These are phyloP conservation scores for Ogataea ganodermae DNA, from an alignment of 805 yeast genomes.

Conservation along the genomic window DNA sequence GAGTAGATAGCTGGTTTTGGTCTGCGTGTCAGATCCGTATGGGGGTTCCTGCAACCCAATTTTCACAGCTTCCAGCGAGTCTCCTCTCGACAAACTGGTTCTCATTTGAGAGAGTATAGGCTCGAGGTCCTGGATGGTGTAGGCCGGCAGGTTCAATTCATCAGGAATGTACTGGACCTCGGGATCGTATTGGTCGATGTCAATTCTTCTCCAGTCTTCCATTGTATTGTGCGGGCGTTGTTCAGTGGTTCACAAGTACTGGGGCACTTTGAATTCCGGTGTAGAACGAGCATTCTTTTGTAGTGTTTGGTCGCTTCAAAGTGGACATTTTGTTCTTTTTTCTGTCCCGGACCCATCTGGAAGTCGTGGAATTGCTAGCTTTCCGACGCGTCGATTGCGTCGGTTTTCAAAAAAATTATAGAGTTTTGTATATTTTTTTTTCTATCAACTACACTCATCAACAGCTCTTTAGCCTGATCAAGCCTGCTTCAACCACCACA, in stretches of 20 bases:
- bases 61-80: constrained; percentile 64
- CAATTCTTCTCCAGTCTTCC: constrained; percentile 93
- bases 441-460: too few relatives aligned
- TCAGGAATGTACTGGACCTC: constrained; percentile 51
- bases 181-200: constrained; percentile 87
- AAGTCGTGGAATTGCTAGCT: not conserved
- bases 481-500: too few relatives aligned
- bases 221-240: constrained; percentile 29
- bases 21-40: constrained; percentile 67
- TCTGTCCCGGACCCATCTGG: constrained; percentile 1
- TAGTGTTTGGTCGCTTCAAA: not conserved
- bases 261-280: not conserved
- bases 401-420: not conserved
- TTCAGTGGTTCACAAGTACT: not conserved
- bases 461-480: too few relatives aligned
- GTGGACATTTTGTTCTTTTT: constrained; percentile 12
- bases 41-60: constrained; percentile 75
- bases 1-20: constrained; percentile 52
- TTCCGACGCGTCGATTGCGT: not conserved
- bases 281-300: not conserved
- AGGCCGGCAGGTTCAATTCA: constrained; percentile 39
- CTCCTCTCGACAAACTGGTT: constrained; percentile 67
- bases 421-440: too few relatives aligned
- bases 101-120: constrained; percentile 59
- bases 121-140: constrained; percentile 55